Base-by-base conservation (phyloP, 2,329 filamentous ascomycete species). In the Rhexocercosporidium sp. region DNA sequence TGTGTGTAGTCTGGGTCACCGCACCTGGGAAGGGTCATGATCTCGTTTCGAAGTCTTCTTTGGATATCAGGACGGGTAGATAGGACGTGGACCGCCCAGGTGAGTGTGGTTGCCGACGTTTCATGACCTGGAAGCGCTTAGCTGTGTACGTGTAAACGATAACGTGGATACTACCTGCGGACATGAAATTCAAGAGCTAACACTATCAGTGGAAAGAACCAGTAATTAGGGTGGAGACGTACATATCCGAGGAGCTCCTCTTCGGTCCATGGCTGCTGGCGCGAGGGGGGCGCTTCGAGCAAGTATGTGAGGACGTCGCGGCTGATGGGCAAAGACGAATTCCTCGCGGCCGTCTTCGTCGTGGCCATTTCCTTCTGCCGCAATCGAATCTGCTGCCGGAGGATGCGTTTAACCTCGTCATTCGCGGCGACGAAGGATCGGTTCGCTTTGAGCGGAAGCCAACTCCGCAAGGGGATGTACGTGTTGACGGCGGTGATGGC, bases 41-140 rank as follows among this genome's bases (percentile, higher is more conserved):
- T 79, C 76, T 94, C 92, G 18, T 82, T 79, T 41, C 92, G 88
- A 11, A 95, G 85, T 2, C 84, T 83, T 37, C 77, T 77, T 78
- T 94, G 91, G 7, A 91, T 81, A 0, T 87, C 82, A 0, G 86
- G 87, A 73, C 92, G 79, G 22, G 82, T 83, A 72, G 86, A 85
- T 18, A 94, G 83, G 41, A 88, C 80, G 75, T 92, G 90, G 9
- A 88, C 78, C 3, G 88, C 85, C 79, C 80, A 81, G 6, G 77
- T 78, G 6, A 82, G 73, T 14, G 77, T 77, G 0, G 78, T 80
- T 22, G 80, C 78, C 1, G 80, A 81, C 2, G 80, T 82, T 44
- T 81, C 80, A 70, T 81, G 79, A 5, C 80, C n/a, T n/a, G n/a
- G n/a, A n/a, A n/a, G n/a, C n/a, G n/a, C n/a, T n/a, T n/a, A n/a